Base-by-base conservation (phyloP, 345 rosid species). In the Pelargonium nanum region DNA sequence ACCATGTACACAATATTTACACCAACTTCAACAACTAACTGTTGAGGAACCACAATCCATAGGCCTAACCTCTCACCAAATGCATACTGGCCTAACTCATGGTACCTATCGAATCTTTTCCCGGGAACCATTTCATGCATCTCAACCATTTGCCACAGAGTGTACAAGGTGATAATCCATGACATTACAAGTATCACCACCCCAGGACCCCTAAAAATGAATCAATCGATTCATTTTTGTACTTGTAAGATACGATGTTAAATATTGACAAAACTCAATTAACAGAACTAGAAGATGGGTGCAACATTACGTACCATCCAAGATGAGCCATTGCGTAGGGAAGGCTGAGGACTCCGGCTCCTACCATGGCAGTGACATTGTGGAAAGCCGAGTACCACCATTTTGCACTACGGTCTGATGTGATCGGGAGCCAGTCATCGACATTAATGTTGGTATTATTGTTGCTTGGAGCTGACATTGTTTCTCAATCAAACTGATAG, bases 351-450 rank as follows among this genome's bases (percentile, higher is more conserved):
- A 91, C 94, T 16, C 96, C 97, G 44, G 97, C 95, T 0, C 90
- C 97, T 5, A 87, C 88, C 88, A 90, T 83, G 68, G 97, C 97
- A 0, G 96, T 81, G 62, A 88, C 94, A 72, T 84, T 85, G 85
- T 91, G 96, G 78, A 91, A 91, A 1, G 96, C 79, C 4, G 94
- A 81, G 65, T 80, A 88, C 91, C 94, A 91, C 97, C 96, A 91
- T 70, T 88, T 91, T 20, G 91, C 91, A 30, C 80, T 75, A 71
- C 94, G 76, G 0, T 83, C 72, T 0, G 86, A 75, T 0, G 91
- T 87, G 71, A 90, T 69, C 0, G 96, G 97, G 59, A 85, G 86
- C 87, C 95, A 90, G 3, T 82, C 87, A 17, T 83, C 71, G 6
- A 90, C 71, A 40, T 40, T 28, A 7, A 40, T 40, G 15, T 40